phyloP scores from a whole-genome alignment of 495 filamentous ascomycete genomes.

The Aspergillus ellipticus region DNA sequence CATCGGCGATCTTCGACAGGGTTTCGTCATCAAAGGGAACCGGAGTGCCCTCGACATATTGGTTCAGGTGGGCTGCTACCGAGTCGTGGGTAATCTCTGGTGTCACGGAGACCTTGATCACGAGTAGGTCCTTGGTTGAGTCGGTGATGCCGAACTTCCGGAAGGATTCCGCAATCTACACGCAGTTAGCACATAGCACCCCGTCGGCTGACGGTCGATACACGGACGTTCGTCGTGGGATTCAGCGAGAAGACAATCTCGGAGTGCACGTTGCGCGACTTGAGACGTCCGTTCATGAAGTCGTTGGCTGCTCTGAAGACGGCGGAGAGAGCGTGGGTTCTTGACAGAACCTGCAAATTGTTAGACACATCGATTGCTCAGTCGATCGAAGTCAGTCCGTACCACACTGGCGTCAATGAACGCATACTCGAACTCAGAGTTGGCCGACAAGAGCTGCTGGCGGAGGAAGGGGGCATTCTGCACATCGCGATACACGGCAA shows the following conservation, averaged over 20 bases:
- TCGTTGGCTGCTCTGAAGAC: slow-evolving; percentile 74
- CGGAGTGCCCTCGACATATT: slow-evolving; percentile 58
- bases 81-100: slow-evolving; percentile 48
- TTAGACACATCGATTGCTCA: slow-evolving; percentile 8
- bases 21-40: slow-evolving; percentile 61
- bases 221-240: slow-evolving; percentile 76
- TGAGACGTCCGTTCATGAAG: slow-evolving; percentile 54
- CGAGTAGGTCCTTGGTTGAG: slow-evolving; percentile 63
- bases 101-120: slow-evolving; percentile 63
- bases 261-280: slow-evolving; percentile 85
- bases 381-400: neutral
- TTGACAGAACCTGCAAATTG: slow-evolving; percentile 56
- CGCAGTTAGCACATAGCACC: slow-evolving; percentile 18
- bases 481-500: slow-evolving; percentile 71
- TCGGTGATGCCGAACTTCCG: slow-evolving; percentile 77
- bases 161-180: slow-evolving; percentile 86
- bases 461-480: slow-evolving; percentile 72
- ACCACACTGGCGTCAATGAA: slow-evolving; percentile 81
- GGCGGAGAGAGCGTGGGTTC: slow-evolving; percentile 69
- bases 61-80: slow-evolving; percentile 59
- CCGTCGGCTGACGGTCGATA: neutral
- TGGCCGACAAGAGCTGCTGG: slow-evolving; percentile 74
- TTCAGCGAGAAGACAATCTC: slow-evolving; percentile 84
- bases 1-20: slow-evolving; percentile 56
- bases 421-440: slow-evolving; percentile 84